Evolutionary conservation across 495 filamentous ascomycete species (phyloP).

Genomic region (Margaritispora aquatica): DNA sequence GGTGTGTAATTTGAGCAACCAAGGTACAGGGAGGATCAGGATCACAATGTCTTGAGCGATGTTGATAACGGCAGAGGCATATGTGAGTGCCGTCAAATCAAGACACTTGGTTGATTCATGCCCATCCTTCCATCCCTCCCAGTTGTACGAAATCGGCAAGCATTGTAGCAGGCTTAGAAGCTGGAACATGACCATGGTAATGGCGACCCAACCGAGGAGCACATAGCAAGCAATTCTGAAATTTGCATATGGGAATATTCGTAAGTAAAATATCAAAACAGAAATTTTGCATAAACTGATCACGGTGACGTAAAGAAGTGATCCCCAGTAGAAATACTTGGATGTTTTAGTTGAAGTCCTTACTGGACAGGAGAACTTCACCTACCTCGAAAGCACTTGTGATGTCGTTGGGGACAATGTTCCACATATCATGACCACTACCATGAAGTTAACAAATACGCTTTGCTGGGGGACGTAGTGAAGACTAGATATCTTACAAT

Average conservation of each 20-base stretch:
- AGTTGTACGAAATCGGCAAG: background rate
- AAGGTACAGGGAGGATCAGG: background rate
- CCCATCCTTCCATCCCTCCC: background rate
- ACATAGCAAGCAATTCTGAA: background rate
- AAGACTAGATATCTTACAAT: background rate
- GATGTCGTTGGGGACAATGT: background rate
- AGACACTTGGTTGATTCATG: background rate
- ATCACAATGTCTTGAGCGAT: background rate
- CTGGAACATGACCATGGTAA: background rate
- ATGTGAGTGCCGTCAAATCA: background rate
- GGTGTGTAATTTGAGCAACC: background rate
- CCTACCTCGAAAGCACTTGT: background rate
- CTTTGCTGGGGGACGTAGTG: background rate
- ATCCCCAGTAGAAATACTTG: background rate
- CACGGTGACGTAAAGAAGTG: conserved; percentile 28
- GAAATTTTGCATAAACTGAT: conserved; percentile 17
- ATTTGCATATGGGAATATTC: conserved; percentile 11
- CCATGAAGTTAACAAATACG: background rate
- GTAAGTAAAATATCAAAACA: conserved; percentile 22
- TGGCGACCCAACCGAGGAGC: background rate
- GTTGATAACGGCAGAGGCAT: background rate
- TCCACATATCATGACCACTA: background rate
- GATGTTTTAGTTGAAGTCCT: background rate
- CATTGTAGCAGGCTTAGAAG: background rate
- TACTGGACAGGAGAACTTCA: background rate